Evolutionary conservation across 345 rosid genomes (phyloP).

Genomic region (Moricandia moricandioides): DNA sequence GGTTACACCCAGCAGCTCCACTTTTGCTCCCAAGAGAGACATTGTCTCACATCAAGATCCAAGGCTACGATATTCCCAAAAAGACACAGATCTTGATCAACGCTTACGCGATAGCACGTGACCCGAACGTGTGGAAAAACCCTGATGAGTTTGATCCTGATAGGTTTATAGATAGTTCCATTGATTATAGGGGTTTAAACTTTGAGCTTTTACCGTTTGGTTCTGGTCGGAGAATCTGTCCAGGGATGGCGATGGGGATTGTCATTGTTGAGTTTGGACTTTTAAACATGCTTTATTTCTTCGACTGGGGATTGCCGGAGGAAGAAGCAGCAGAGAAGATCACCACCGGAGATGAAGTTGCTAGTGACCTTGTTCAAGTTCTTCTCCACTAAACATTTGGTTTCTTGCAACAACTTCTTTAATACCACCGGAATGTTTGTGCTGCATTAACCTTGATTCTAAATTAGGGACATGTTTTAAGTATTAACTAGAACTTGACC

Average conservation of each 20-base stretch:
- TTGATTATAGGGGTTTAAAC: slow-evolving; percentile 19
- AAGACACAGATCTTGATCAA: slow-evolving; percentile 42
- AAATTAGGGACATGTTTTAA: not conserved
- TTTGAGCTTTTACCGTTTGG: slow-evolving; percentile 31
- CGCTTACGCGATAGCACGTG: slow-evolving; percentile 51
- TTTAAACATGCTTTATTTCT: slow-evolving; percentile 21
- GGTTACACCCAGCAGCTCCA: slow-evolving; percentile 55
- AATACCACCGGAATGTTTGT: not conserved
- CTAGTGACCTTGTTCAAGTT: slow-evolving; percentile 26
- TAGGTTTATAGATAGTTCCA: slow-evolving; percentile 1
- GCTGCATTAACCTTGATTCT: not conserved
- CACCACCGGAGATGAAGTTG: not conserved
- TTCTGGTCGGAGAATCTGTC: slow-evolving; percentile 35
- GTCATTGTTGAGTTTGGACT: not conserved
- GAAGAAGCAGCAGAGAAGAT: not conserved
- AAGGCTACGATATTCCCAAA: slow-evolving; percentile 38
- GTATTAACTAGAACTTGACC: no score
- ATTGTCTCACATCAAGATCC: slow-evolving; percentile 33
- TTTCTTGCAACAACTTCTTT: not conserved
- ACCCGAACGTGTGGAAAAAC: slow-evolving; percentile 39
- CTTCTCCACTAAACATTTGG: not conserved
- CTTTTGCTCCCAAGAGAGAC: slow-evolving; percentile 48
- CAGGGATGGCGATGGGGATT: slow-evolving; percentile 30
- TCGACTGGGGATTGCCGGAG: slow-evolving; percentile 12
- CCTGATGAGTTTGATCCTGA: slow-evolving; percentile 28